Evolutionary conservation across 495 filamentous ascomycete species (phyloP).

Genomic region (Jackrogersella multiformis): DNA sequence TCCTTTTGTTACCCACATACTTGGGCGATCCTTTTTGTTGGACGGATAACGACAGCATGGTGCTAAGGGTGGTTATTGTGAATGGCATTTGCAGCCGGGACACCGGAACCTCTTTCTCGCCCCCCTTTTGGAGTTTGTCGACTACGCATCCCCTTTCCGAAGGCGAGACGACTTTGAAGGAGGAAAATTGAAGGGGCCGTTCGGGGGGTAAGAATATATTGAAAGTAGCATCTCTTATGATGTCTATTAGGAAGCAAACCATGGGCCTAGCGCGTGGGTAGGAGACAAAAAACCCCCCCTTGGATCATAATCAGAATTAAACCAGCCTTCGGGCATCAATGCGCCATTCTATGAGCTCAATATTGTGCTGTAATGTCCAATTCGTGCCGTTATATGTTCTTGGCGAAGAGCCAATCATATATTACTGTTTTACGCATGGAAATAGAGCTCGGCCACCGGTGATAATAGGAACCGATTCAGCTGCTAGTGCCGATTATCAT

Average conservation of each 20-base stretch:
- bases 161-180: neutral
- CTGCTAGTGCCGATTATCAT: neutral
- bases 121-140: constrained; percentile 10
- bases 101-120: neutral
- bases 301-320: constrained; percentile 34
- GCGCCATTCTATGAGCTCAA: neutral
- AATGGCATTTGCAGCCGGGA: constrained; percentile 34
- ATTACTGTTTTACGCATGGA: neutral
- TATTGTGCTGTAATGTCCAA: neutral
- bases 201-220: constrained; percentile 21
- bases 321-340: constrained; percentile 16
- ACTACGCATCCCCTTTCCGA: constrained; percentile 5
- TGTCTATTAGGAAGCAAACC: constrained; percentile 22
- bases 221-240: constrained; percentile 15
- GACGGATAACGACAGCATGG: constrained; percentile 31
- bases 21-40: constrained; percentile 22
- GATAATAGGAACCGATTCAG: neutral
- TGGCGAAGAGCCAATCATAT: neutral
- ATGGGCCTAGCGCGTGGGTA: constrained; percentile 12
- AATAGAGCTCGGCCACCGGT: neutral
- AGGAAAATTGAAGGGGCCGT: constrained; percentile 5
- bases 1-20: constrained; percentile 15
- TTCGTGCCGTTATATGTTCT: neutral
- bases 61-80: constrained; percentile 17
- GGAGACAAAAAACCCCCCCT: constrained; percentile 5